Evolutionary conservation across 2,329 filamentous ascomycete genomes (phyloP).

Genomic region (Meredithiella fracta): DNA sequence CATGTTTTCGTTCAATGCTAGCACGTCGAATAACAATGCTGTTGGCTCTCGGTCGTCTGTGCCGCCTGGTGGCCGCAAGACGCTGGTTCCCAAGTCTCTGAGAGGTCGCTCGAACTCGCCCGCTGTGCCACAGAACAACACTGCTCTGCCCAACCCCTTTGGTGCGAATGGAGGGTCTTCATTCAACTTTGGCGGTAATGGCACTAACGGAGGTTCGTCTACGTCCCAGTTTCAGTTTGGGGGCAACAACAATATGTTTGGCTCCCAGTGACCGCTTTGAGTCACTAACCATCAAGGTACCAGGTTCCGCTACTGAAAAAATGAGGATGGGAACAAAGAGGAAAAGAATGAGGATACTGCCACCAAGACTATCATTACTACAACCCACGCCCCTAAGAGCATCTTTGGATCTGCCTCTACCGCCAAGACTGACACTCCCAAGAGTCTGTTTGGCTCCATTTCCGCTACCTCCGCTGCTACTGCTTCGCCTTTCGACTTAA

Average conservation of each 20-base stretch:
- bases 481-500: background rate
- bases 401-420: background rate
- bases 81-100: conserved; percentile 14
- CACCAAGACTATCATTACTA: background rate
- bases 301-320: conserved; percentile 16
- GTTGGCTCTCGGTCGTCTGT: conserved; percentile 10
- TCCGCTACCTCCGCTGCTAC: background rate
- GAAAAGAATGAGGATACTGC: background rate
- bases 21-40: conserved; percentile 5
- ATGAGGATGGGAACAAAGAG: no score
- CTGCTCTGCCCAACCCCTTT: conserved; percentile 14
- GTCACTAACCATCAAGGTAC: conserved; percentile 15
- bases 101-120: conserved; percentile 14
- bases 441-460: no score
- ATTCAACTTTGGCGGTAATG: conserved; percentile 13
- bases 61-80: conserved; percentile 25
- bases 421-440: background rate
- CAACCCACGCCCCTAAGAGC: background rate
- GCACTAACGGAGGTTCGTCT: conserved; percentile 10
- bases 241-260: conserved; percentile 12
- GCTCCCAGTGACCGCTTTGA: conserved; percentile 13
- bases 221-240: conserved; percentile 13
- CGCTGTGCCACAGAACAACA: conserved; percentile 11
- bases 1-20: conserved; percentile 15
- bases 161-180: conserved; percentile 2